Percentiles rank a stretch among this genome's conserved stretches.
Conservation (phyloP, 1,284 basidiomycete species). For the Irpex rosettiformis region DNA sequence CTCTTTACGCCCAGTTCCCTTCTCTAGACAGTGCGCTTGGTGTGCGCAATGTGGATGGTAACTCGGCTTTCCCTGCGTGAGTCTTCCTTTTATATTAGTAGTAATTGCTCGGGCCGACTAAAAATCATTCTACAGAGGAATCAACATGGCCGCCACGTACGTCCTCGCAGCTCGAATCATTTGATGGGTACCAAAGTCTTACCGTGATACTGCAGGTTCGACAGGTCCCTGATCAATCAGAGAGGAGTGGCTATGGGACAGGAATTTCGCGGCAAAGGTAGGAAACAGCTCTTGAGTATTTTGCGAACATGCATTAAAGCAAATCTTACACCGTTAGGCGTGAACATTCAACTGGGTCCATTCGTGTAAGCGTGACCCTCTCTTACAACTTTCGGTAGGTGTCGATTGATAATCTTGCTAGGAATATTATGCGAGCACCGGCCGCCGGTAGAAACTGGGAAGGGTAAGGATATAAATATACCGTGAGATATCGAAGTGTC, state of each 20-base stretch:
- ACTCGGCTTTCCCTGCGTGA: constrained; percentile 67
- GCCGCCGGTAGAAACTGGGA: constrained; percentile 70
- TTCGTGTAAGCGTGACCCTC: constrained; percentile 33
- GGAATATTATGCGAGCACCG: constrained; percentile 54
- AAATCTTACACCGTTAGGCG: constrained; percentile 13
- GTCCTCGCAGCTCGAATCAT: constrained; percentile 14
- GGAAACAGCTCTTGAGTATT: not conserved
- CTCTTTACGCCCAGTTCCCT: not conserved
- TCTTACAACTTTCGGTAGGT: not conserved
- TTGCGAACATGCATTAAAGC: not conserved
- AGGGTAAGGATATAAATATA: constrained; percentile 34
- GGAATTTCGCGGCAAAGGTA: constrained; percentile 66
- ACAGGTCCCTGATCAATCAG: constrained; percentile 58
- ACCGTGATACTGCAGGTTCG: constrained; percentile 39
- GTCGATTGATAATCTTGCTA: constrained; percentile 17
- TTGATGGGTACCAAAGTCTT: not conserved
- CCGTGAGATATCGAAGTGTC: not conserved
- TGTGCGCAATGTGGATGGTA: constrained; percentile 56
- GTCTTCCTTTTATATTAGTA: constrained; percentile 12
- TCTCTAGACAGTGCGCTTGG: constrained; percentile 50
- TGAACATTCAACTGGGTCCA: constrained; percentile 58
- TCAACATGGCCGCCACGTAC: constrained; percentile 66
- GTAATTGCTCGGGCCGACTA: not conserved
- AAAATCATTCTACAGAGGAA: constrained; percentile 36
- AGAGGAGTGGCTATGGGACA: constrained; percentile 60